A percentile compares a stretch with the other conserved stretches of the same genome.
Conservation (phyloP, 768 basidiomycete genomes). For the Hygrophorus pudorinus region DNA sequence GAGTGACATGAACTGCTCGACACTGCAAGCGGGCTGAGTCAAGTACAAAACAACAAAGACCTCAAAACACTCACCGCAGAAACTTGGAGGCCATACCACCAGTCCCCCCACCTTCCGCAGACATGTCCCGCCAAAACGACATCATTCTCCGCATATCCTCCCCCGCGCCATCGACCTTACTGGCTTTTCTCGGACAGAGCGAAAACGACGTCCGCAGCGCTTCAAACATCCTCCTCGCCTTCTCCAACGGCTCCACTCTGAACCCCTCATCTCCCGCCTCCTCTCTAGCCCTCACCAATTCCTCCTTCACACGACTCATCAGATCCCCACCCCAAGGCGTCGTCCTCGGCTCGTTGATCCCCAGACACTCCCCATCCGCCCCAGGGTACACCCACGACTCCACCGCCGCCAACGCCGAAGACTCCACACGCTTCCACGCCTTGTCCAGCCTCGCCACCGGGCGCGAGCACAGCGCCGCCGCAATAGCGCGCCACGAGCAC, state of each 20-base stretch:
- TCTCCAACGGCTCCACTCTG: slow-evolving; percentile 28
- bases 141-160: slow-evolving; percentile 43
- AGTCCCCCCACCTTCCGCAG: slow-evolving; percentile 27
- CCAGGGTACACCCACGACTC: slow-evolving; percentile 57
- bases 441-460: slow-evolving; percentile 72
- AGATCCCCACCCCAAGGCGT: slow-evolving; percentile 67
- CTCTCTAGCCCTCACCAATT: slow-evolving; percentile 35
- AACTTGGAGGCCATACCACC: slow-evolving; percentile 45
- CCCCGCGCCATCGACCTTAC: slow-evolving; percentile 26
- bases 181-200: slow-evolving; percentile 36
- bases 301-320: slow-evolving; percentile 33
- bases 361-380: slow-evolving; percentile 20
- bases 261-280: slow-evolving; percentile 36
- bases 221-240: slow-evolving; percentile 41
- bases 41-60: slow-evolving; percentile 1
- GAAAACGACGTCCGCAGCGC: slow-evolving; percentile 38
- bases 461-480: slow-evolving; percentile 58
- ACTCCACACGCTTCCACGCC: slow-evolving; percentile 69
- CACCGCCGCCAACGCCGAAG: slow-evolving; percentile 42
- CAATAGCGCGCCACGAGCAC: slow-evolving; percentile 69
- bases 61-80: slow-evolving; percentile 39
- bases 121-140: slow-evolving; percentile 47
- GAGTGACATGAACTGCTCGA: slow-evolving; percentile 71
- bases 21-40: slow-evolving; percentile 24
- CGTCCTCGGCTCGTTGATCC: slow-evolving; percentile 33